Conservation (phyloP, 768 basidiomycete species). For the Daedaleopsis nitida region DNA sequence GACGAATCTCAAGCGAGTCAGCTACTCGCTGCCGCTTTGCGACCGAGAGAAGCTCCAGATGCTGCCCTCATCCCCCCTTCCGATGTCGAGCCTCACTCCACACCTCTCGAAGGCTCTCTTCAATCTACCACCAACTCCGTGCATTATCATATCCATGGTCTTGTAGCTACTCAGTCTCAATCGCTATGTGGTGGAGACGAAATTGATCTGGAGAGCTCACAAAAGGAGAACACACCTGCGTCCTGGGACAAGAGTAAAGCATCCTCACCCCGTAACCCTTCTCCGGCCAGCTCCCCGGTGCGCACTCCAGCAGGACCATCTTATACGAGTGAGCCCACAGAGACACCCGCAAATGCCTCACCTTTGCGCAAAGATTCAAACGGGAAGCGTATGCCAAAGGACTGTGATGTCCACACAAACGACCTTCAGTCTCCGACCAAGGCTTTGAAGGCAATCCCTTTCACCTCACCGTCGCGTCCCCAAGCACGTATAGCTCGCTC, state of each 20-base stretch:
- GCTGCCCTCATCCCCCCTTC: neutral
- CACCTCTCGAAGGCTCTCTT: neutral
- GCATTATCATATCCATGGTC: constrained; percentile 59
- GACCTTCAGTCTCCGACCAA: neutral
- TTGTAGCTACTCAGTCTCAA: constrained; percentile 57
- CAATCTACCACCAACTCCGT: constrained; percentile 27
- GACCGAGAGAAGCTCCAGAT: constrained; percentile 7
- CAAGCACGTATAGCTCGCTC: constrained; percentile 11
- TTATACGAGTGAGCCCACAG: constrained; percentile 2
- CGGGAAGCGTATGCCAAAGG: constrained; percentile 1
- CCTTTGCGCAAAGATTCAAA: neutral
- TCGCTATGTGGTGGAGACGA: constrained; percentile 39
- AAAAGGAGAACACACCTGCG: constrained; percentile 51
- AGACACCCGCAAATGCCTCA: neutral
- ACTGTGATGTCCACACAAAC: neutral
- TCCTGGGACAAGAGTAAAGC: constrained; percentile 14
- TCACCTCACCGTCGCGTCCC: constrained; percentile 29
- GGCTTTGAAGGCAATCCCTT: constrained; percentile 33
- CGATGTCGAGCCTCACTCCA: neutral
- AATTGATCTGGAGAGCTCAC: constrained; percentile 42
- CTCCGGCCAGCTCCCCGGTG: neutral
- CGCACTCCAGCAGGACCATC: neutral
- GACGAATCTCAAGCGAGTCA: constrained; percentile 29
- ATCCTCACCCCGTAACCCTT: constrained; percentile 13
- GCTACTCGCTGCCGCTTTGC: constrained; percentile 17